These are phyloP conservation scores for Cladosporium sp. DNA, from an alignment of 2,329 filamentous ascomycete genomes.

Conservation along the genomic window DNA sequence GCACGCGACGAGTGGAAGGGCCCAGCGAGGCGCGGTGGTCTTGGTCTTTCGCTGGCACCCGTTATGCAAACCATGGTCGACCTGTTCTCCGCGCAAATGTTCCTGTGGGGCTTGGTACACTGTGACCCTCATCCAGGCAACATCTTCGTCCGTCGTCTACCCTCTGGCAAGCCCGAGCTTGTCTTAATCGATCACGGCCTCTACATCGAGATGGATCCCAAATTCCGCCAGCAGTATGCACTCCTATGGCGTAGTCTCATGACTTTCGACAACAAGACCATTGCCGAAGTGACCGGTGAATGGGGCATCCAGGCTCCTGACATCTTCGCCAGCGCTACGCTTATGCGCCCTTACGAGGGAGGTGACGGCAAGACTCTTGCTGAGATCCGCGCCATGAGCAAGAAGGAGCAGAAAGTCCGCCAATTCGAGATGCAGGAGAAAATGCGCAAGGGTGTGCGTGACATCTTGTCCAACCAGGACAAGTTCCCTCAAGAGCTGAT, in stretches of 20 bases:
- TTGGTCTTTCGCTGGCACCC: slow-evolving; percentile 78
- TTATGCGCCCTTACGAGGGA: slow-evolving; percentile 88
- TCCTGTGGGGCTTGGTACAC: slow-evolving; percentile 92
- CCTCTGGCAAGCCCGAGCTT: slow-evolving; percentile 79
- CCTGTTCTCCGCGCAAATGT: slow-evolving; percentile 96
- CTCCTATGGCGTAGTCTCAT: slow-evolving; percentile 92
- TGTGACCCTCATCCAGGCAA: slow-evolving; percentile 98
- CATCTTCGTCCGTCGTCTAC: slow-evolving; percentile 87
- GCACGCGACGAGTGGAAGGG: slow-evolving; percentile 79
- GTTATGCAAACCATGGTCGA: slow-evolving; percentile 98
- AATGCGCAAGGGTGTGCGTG: slow-evolving; percentile 70
- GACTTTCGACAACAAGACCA: slow-evolving; percentile 85
- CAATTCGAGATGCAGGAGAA: slow-evolving; percentile 80
- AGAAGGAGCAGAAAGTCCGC: slow-evolving; percentile 57
- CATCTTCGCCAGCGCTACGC: slow-evolving; percentile 85
- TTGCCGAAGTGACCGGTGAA: slow-evolving; percentile 67
- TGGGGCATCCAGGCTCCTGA: slow-evolving; percentile 92
- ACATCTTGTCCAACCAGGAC: slow-evolving; percentile 79
- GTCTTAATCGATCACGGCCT: slow-evolving; percentile 97
- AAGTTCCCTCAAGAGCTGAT: slow-evolving; percentile 89
- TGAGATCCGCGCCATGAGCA: slow-evolving; percentile 51
- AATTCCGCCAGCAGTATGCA: slow-evolving; percentile 83
- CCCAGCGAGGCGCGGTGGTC: slow-evolving; percentile 68
- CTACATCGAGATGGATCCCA: slow-evolving; percentile 84
- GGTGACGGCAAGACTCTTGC: slow-evolving; percentile 68